Conservation (phyloP, 352 stramenopile species). For the Phytopythium litorale region DNA sequence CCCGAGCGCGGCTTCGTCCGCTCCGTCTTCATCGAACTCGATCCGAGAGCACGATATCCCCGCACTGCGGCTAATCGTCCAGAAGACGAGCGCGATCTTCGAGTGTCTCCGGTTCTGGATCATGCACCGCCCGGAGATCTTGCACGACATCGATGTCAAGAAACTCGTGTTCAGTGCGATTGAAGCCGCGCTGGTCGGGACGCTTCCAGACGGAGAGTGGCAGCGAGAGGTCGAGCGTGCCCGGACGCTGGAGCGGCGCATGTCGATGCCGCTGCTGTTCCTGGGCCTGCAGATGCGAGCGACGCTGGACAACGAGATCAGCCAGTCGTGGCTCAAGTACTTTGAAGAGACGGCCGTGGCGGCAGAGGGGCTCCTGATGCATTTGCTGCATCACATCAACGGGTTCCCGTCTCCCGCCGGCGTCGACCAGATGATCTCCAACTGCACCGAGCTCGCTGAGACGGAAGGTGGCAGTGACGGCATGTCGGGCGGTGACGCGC, state of each 20-base stretch:
- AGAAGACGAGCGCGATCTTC: conserved; percentile 84
- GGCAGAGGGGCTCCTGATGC: conserved; percentile 78
- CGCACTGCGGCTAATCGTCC: conserved; percentile 66
- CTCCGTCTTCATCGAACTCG: conserved; percentile 18
- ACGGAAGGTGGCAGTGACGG: conserved; percentile 23
- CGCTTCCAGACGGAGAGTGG: conserved; percentile 76
- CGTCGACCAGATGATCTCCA: conserved; percentile 82
- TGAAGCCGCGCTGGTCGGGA: conserved; percentile 80
- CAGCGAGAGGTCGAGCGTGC: conserved; percentile 73
- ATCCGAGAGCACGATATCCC: conserved; percentile 57
- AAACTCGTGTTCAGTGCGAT: conserved; percentile 85
- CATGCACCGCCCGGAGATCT: conserved; percentile 66
- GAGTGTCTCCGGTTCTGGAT: conserved; percentile 85
- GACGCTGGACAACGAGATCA: conserved; percentile 69
- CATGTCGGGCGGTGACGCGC: background rate
- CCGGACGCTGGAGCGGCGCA: conserved; percentile 50
- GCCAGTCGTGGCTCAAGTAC: conserved; percentile 66
- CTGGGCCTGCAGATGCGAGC: conserved; percentile 82
- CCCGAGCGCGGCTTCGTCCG: conserved; percentile 32
- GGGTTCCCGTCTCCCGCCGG: conserved; percentile 79
- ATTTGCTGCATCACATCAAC: conserved; percentile 84
- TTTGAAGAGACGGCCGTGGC: conserved; percentile 85
- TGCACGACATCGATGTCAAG: conserved; percentile 78
- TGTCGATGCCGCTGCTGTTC: conserved; percentile 84
- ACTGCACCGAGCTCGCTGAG: conserved; percentile 67